Conservation (phyloP, 2,329 filamentous ascomycete genomes). For the Xylaria sp. region DNA sequence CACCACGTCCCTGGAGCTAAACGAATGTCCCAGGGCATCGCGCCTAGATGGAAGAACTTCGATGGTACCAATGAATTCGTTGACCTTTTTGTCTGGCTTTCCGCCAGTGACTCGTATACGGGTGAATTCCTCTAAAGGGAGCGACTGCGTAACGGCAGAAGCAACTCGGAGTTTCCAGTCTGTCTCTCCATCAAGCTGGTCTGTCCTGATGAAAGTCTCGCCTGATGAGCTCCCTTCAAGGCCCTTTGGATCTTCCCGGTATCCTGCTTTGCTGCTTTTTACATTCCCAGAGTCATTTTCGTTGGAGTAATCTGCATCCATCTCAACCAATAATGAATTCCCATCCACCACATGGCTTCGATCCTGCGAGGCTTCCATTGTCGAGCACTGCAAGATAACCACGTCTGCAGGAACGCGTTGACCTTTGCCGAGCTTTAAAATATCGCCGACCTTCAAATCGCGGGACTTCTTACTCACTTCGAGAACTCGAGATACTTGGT, state of each 20-base stretch:
- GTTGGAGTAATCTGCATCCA: constrained; percentile 43
- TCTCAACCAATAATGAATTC: constrained; percentile 57
- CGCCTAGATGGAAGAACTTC: constrained; percentile 72
- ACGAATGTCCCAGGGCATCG: constrained; percentile 58
- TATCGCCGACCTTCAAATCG: constrained; percentile 92
- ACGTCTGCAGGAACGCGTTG: constrained; percentile 95
- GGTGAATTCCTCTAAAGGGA: constrained; percentile 77
- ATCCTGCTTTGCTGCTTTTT: constrained; percentile 52
- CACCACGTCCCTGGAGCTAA: constrained; percentile 49
- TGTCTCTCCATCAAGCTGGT: constrained; percentile 96
- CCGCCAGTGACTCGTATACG: constrained; percentile 80
- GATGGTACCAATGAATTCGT: constrained; percentile 92
- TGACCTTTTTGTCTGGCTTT: constrained; percentile 92
- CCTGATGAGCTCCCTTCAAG: constrained; percentile 65
- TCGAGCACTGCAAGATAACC: constrained; percentile 85
- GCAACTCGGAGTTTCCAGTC: constrained; percentile 97
- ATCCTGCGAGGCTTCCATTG: constrained; percentile 60
- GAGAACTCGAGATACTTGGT: constrained; percentile 60
- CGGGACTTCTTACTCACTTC: constrained; percentile 84
- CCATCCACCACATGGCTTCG: constrained; percentile 49
- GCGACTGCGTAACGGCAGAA: constrained; percentile 83
- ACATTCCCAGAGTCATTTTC: constrained; percentile 48
- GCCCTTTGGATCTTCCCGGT: constrained; percentile 44
- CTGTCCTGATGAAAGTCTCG: constrained; percentile 96
- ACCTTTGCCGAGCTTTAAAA: constrained; percentile 92